Evolutionary conservation across 805 yeast genomes (phyloP).

Genomic region (Metschnikowia colocasiae): DNA sequence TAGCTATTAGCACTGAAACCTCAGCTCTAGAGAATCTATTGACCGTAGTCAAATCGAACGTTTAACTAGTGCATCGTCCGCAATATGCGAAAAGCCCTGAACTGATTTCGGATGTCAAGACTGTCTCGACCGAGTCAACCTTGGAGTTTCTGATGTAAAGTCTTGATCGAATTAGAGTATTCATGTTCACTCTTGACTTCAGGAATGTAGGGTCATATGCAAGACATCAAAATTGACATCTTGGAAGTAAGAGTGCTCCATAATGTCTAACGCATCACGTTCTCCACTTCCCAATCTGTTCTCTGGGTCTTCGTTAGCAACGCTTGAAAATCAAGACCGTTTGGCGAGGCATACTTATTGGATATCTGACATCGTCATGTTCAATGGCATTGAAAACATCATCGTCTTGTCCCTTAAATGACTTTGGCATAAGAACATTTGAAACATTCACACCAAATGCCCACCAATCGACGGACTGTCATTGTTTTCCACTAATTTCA

Average conservation of each 20-base stretch:
- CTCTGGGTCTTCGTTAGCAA: conserved; percentile 80
- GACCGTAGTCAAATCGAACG: too few species aligned
- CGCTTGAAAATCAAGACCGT: conserved; percentile 92
- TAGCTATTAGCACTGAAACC: too few species aligned
- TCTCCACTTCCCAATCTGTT: conserved; percentile 83
- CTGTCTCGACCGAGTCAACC: conserved; percentile 88
- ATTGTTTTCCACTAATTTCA: conserved; percentile 90
- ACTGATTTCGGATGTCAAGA: conserved; percentile 81
- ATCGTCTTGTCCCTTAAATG: conserved; percentile 95
- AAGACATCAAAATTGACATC: conserved; percentile 85
- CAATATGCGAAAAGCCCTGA: conserved; percentile 94
- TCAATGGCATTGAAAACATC: conserved; percentile 95
- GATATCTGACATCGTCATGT: conserved; percentile 94
- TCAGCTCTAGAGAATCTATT: too few species aligned
- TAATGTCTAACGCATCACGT: conserved; percentile 86
- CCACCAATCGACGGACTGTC: conserved; percentile 99
- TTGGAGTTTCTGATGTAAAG: conserved; percentile 91
- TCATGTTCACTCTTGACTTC: conserved; percentile 84
- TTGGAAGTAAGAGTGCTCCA: conserved; percentile 91
- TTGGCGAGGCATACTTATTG: conserved; percentile 95
- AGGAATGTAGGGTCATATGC: conserved; percentile 78
- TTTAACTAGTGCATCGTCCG: conserved; percentile 54
- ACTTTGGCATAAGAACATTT: conserved; percentile 93
- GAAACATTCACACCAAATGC: conserved; percentile 96
- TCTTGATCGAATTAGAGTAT: conserved; percentile 88